phyloP scores from a whole-genome alignment of 2,329 filamentous ascomycete species.

The Fusarium scirpi region DNA sequence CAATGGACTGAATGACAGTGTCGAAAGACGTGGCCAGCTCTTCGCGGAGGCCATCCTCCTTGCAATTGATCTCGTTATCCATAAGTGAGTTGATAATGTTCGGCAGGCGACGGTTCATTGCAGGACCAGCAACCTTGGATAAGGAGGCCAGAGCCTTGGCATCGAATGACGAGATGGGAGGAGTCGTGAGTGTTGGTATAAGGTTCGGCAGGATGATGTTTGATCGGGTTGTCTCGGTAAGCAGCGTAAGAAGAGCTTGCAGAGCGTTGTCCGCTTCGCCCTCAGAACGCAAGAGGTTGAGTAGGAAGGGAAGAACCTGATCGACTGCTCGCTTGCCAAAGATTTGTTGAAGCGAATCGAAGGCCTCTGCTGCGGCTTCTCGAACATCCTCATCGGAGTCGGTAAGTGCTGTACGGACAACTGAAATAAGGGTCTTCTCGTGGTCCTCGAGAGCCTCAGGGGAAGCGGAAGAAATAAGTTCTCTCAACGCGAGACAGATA shows the following conservation, averaged over 20 bases:
- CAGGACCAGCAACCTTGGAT: constrained; percentile 87
- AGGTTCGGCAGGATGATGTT: constrained; percentile 98
- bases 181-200: constrained; percentile 89
- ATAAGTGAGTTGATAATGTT: constrained; percentile 93
- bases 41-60: constrained; percentile 76
- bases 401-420: constrained; percentile 91
- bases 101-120: constrained; percentile 91
- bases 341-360: constrained; percentile 93
- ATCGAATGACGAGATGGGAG: constrained; percentile 94
- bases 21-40: constrained; percentile 88
- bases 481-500: constrained; percentile 95
- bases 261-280: constrained; percentile 91
- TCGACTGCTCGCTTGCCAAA: constrained; percentile 95
- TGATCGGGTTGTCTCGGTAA: constrained; percentile 92
- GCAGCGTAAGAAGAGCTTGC: constrained; percentile 89
- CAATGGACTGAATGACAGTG: constrained; percentile 89
- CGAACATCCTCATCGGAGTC: constrained; percentile 91
- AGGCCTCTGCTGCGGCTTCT: constrained; percentile 96
- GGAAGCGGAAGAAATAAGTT: constrained; percentile 90
- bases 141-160: constrained; percentile 93
- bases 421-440: constrained; percentile 93
- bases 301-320: constrained; percentile 91
- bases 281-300: constrained; percentile 88
- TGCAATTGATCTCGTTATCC: constrained; percentile 86
- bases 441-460: constrained; percentile 92